These are phyloP conservation scores for Plasmodium falciparum DNA, from an alignment of 169 alveolate species.

Conservation along the genomic window DNA sequence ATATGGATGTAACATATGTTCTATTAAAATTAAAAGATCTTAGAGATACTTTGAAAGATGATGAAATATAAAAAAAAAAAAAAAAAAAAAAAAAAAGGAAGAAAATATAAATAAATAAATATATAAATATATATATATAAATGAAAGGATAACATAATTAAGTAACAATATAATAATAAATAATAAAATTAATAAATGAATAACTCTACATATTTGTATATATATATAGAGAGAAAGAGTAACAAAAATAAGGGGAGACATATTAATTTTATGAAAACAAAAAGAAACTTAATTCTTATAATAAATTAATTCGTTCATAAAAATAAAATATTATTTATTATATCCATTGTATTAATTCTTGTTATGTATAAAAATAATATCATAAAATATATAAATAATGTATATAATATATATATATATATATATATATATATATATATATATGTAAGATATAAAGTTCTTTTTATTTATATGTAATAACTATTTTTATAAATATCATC, in stretches of 20 bases:
- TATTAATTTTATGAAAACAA: no score
- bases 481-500: constrained; percentile 55
- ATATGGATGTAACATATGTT: constrained; percentile 5
- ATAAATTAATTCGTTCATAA: no score
- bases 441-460: no score
- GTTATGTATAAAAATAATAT: no score
- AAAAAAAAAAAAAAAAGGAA: not conserved
- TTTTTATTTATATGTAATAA: constrained; percentile 16
- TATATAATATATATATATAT: no score
- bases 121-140: not conserved
- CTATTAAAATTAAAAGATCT: constrained; percentile 39
- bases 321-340: no score
- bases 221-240: no score
- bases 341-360: no score
- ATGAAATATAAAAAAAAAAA: constrained; percentile 6
- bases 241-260: no score
- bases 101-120: not conserved
- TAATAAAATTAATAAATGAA: not conserved
- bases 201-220: not conserved
- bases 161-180: not conserved
- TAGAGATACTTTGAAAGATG: constrained; percentile 25
- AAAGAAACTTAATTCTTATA: no score
- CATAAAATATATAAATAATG: no score
- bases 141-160: not conserved
- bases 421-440: no score